Percentiles rank a stretch among this genome's conserved stretches.
These are phyloP conservation scores for Zoysia pacifica DNA, from an alignment of 176 grass and related monocot species.

Conservation along the genomic window DNA sequence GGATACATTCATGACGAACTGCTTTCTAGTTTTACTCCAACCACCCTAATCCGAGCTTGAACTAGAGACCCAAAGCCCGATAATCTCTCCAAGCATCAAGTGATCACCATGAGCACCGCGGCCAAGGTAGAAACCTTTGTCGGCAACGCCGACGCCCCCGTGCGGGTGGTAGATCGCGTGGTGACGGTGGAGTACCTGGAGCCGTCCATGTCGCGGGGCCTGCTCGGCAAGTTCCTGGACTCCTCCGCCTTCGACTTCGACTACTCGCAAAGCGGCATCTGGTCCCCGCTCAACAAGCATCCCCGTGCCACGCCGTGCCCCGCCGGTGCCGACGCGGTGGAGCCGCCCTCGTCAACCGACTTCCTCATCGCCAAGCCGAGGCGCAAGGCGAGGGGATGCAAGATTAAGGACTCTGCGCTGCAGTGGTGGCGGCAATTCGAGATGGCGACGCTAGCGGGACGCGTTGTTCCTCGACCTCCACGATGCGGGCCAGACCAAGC, in stretches of 20 bases:
- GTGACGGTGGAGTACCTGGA: conserved; percentile 95
- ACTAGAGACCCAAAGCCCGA: neutral
- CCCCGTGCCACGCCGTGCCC: conserved; percentile 41
- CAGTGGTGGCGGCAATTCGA: conserved; percentile 17
- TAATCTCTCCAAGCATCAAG: neutral
- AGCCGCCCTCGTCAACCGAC: conserved; percentile 20
- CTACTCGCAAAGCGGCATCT: conserved; percentile 94
- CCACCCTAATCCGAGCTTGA: neutral
- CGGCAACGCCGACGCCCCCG: neutral
- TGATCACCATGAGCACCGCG: conserved; percentile 26
- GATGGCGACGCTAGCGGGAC: conserved; percentile 44
- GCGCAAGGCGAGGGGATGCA: conserved; percentile 34
- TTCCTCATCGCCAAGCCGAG: conserved; percentile 51
- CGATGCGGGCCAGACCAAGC: conserved; percentile 30
- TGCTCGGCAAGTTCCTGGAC: conserved; percentile 87
- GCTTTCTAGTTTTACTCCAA: neutral
- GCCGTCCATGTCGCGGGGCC: conserved; percentile 67
- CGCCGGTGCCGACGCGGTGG: neutral
- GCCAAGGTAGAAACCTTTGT: neutral
- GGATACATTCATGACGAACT: conserved; percentile 35
- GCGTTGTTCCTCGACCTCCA: conserved; percentile 45
- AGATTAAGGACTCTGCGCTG: conserved; percentile 9
- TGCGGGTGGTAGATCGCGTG: conserved; percentile 66
- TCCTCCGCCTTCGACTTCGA: conserved; percentile 80
- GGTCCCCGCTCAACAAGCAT: conserved; percentile 80